Evolutionary conservation across 495 filamentous ascomycete species (phyloP).

Genomic region (Aspergillus affinis): DNA sequence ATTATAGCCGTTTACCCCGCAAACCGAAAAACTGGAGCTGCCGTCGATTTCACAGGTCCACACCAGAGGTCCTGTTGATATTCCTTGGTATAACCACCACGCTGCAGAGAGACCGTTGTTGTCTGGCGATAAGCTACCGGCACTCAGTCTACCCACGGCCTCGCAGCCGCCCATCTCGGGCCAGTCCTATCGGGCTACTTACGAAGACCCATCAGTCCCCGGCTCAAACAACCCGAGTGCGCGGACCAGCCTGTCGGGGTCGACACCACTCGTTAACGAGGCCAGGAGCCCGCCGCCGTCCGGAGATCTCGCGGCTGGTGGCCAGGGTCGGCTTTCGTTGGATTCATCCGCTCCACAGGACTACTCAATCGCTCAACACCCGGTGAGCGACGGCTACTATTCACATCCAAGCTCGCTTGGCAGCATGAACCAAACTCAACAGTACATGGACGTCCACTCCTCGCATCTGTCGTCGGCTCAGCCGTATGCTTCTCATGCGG

Average conservation of each 20-base stretch:
- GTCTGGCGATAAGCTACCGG: constrained; percentile 74
- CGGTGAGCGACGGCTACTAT: constrained; percentile 40
- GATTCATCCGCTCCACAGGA: constrained; percentile 37
- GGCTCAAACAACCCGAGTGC: constrained; percentile 34
- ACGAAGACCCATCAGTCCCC: constrained; percentile 36
- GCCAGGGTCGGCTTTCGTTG: constrained; percentile 38
- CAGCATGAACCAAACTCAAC: constrained; percentile 82
- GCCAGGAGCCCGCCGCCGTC: constrained; percentile 36
- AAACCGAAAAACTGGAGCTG: constrained; percentile 98
- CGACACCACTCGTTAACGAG: constrained; percentile 32
- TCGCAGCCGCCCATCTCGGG: constrained; percentile 56
- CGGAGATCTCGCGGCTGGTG: constrained; percentile 33
- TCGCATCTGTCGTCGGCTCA: constrained; percentile 80
- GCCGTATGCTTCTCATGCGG: constrained; percentile 75
- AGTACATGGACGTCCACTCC: constrained; percentile 81
- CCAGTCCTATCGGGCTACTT: constrained; percentile 53
- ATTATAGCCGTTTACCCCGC: constrained; percentile 43
- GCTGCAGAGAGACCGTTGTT: constrained; percentile 66
- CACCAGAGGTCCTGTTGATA: constrained; percentile 81
- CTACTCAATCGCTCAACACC: constrained; percentile 29
- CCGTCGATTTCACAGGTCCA: constrained; percentile 89
- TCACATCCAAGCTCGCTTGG: constrained; percentile 46
- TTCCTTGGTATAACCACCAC: constrained; percentile 73
- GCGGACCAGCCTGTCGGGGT: constrained; percentile 40
- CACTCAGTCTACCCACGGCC: constrained; percentile 71